Base-by-base conservation (phyloP, 2,329 filamentous ascomycete species). In the Colletotrichum cereale region DNA sequence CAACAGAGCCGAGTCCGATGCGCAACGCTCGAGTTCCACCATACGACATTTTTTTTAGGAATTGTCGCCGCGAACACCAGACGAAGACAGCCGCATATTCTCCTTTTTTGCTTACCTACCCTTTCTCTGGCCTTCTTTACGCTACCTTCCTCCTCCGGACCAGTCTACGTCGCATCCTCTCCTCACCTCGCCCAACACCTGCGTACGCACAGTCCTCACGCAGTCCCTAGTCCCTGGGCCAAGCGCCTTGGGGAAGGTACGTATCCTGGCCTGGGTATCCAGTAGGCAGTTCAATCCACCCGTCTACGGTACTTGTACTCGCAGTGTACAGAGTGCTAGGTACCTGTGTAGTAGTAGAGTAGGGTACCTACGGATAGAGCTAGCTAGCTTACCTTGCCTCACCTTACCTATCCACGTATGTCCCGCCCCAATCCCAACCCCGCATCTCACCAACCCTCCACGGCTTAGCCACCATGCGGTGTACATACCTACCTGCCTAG, bases 11-110 rank as follows among this genome's bases (percentile, higher is more conserved):
- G 58, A 62, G 60, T 52, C 62, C 47, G 47, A 55, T 38, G 34
- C 53, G 18, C 38, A 53, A 29, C 36, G 58, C 64, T 58, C 65
- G 52, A 63, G 52, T 40, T 53, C 24, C 65, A 44, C 42, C 65
- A 63, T 52, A 68, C 68, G 58, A 47, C 44, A 58, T 53, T 53
- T 53, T 68, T 65, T 68, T 55, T 71, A 58, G 34, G 60, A 53
- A 44, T 16, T 31, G 47, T 68, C 65, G 40, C 57, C 57, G 64
- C 40, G 44, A 68, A 55, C 26, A 68, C 44, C 58, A 55, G 65
- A 68, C 50, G 44, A 63, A 60, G 40, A 34, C 7, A 34, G 44
- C 14, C 56, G 56, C 38, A 42, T n/a, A 26, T 55, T 34, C 21
- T 8, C 14, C 26, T 31, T 12, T 31, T 11, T 26, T 48, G 38